These are phyloP conservation scores for Colletotrichum tanaceti DNA, from an alignment of 2,329 filamentous ascomycete species.

Conservation along the genomic window DNA sequence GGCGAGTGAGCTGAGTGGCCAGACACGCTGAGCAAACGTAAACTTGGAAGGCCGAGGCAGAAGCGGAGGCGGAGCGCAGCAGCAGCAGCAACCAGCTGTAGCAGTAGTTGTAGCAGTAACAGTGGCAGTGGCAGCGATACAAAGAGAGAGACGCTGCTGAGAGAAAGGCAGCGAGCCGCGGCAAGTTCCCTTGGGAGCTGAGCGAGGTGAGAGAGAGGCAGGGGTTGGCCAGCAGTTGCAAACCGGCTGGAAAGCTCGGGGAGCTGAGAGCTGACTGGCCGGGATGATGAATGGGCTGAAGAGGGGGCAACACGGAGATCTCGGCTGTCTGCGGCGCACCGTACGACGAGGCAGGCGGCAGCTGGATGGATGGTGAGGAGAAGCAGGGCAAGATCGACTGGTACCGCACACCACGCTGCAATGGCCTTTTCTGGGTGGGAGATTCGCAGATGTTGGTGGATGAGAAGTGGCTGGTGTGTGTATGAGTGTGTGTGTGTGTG, in stretches of 20 bases:
- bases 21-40: conserved; percentile 10
- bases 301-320: conserved; percentile 35
- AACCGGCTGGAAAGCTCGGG: conserved; percentile 18
- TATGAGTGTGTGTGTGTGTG: conserved; percentile 1
- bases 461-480: not conserved
- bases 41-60: conserved; percentile 16
- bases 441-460: conserved; percentile 5
- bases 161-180: conserved; percentile 31
- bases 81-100: no score
- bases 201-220: not conserved
- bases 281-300: conserved; percentile 1
- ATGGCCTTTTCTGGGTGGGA: not conserved
- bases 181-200: conserved; percentile 12
- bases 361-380: conserved; percentile 23
- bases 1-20: not conserved
- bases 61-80: not conserved
- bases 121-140: conserved; percentile 29
- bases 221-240: not conserved
- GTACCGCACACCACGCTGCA: not conserved
- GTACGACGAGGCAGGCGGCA: conserved; percentile 32
- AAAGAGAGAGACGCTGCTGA: not conserved
- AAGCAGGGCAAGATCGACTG: conserved; percentile 10
- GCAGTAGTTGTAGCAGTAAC: no score
- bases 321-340: conserved; percentile 37
- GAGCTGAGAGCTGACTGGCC: conserved; percentile 11